Base-by-base conservation (phyloP, 306 rosid species). In the Rubus parviflorus region DNA sequence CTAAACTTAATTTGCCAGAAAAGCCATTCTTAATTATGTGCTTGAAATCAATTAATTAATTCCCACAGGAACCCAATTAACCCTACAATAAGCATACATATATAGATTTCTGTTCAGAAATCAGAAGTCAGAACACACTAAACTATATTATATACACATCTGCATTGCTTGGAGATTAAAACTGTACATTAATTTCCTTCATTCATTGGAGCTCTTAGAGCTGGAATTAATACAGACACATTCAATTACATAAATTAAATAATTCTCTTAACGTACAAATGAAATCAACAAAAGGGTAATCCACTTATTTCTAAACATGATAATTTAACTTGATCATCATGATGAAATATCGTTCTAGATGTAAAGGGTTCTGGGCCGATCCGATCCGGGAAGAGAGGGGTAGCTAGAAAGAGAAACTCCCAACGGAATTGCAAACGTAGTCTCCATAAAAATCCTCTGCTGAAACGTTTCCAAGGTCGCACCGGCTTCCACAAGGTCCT, bases 351-450 rank as follows among this genome's bases (percentile, higher is more conserved):
- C 23, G 3, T 25, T 67, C 77, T 80, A 88, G 84, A 84, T 79
- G 83, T 60, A 75, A 72, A 86, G 54, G 23, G 83, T 52, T 71
- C 88, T 47, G 45, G 86, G 88, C 11, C 86, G 86, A 81, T 82
- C 77, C 0, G 89, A 79, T 69, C 83, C 87, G 51, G 71, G 49
- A 7, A 82, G 62, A 60, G 83, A 76, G 52, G 92, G 89, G 47
- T 83, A 91, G 65, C 70, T 54, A 19, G 87, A 77, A 47, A 92
- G 76, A 70, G 88, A 79, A 20, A 85, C 41, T 1, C 96, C 96
- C 71, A 83, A 46, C 5, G 98, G 97, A 1, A 93, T 64, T 0
- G 93, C 91, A 19, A 88, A 84, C 46, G 90, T 81, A 57, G 88
- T 72, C 82, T 93, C 98, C 83, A 88, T 69, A 20, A 91, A 79